Evolutionary conservation across 345 rosid genomes (phyloP), one percentile per base, ranked within the genome.

Genomic region (Eucalyptus pauciflora): DNA sequence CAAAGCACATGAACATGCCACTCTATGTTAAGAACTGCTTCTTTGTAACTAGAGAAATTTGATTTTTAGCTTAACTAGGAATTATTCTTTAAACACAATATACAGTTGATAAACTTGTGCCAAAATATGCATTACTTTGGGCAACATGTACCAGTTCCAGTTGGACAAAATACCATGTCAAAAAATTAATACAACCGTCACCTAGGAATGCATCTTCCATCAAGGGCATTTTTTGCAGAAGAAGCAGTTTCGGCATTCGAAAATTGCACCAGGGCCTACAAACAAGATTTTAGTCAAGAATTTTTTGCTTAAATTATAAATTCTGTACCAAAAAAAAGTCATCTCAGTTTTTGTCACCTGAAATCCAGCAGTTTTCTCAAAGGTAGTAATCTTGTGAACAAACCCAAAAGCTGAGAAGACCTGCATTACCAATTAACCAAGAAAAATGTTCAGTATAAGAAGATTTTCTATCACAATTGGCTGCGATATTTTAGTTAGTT

Each of bases 191-290:
- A 93, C 94, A 94, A 94, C 91, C 69, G 95, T 96, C 96, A 98
- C 99, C 99, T 98, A 92, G 99, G 99, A 90, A 98, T 98, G 93
- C 93, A 96, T 96, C 99, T 94, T 95, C 99, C 98, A 92, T 96
- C 99, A 81, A 98, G 94, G 62, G 97, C 93, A 92, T 92, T 91
- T 95, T 95, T 98, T 27, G 99, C 99, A 89, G 96, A 89, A 29
- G 99, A 93, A 49, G 99, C 99, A 89, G 98, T 98, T 92, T 94
- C 99, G 16, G 96, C 91, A 87, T 98, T 99, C 29, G 99, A 90
- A 93, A 96, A 98, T 93, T 98, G 99, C 94, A 98, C 99, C 94
- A 98, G 90, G 43, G 99, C 99, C 99, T 98, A 89, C 88, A 91
- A 91, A 90, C 41, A 88, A 87, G 50, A 94, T 51, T 62, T 71